Base-by-base conservation (phyloP, 2,329 filamentous ascomycete genomes). In the Thyridium curvatum region DNA sequence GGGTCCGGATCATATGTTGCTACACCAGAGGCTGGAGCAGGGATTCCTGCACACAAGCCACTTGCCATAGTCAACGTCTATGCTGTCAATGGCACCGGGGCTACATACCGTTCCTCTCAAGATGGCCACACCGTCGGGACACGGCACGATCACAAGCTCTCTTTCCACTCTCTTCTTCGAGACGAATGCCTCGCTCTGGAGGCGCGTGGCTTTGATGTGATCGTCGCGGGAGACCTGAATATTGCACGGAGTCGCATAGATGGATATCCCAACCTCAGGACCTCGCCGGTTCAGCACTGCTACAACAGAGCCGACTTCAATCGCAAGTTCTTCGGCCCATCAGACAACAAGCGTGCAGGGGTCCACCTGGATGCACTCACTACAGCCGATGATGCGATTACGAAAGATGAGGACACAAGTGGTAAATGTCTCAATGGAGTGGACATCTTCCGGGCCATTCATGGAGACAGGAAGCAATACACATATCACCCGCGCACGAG, bases 151-250 rank as follows among this genome's bases (percentile, higher is more conserved):
- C 60, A 66, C 21, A 77, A 77, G 49, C 53, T 69, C 2, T 52
- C 56, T 4, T 67, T 76, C 29, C 71, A 77, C 42, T 44, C 50
- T 3, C 51, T 61, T 1, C 58, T 77, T 29, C 58, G 68, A 34
- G 51, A 60, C 14, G 69, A 77, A 44, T 66, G 62, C 16, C 51
- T 61, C 8, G 35, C 37, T 3, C 53, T 73, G 6, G 63, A 74
- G 46, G 15, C 36, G 2, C 39, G 58, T 7, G 66, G 67, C 0
- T 69, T 62, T 42, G 32, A 55, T 5, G 61, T 75, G 2, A 49
- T 77, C 3, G 49, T 78, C 0, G 65, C 67, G 0, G 71, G 73
- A 0, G 72, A 77, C 43, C 58, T 76, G 49, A 77, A 77, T 38
- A 58, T 77, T 16, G 72, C 72, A 5, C 59, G 53, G 8, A 48